These are phyloP conservation scores for Termitomyces sp. DNA, from an alignment of 768 basidiomycete species.

Conservation along the genomic window DNA sequence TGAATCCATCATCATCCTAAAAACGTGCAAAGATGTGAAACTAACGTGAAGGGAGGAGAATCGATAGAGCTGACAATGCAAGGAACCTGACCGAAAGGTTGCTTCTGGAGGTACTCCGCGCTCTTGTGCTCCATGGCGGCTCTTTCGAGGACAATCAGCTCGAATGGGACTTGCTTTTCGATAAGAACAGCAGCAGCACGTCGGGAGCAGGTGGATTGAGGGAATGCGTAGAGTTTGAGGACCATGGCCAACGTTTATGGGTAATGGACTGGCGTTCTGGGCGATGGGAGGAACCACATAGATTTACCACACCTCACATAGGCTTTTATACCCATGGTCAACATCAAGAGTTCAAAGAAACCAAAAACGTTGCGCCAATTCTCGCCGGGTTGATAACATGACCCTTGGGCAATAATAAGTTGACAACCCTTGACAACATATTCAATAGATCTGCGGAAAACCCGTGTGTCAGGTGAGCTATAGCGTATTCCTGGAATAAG, in stretches of 20 bases:
- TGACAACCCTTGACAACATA: neutral
- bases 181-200: slow-evolving; percentile 36
- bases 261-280: neutral
- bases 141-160: slow-evolving; percentile 33
- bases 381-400: neutral
- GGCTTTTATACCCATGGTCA: neutral
- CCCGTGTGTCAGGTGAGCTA: neutral
- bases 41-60: neutral
- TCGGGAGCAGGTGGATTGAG: slow-evolving; percentile 35
- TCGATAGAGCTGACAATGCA: slow-evolving; percentile 30
- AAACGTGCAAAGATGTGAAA: neutral
- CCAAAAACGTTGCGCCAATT: neutral
- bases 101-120: slow-evolving; percentile 26
- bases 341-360: neutral
- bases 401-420: neutral
- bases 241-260: slow-evolving; percentile 19
- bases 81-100: slow-evolving; percentile 55
- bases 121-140: slow-evolving; percentile 30
- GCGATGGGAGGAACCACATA: neutral
- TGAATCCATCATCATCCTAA: slow-evolving; percentile 57
- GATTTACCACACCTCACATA: neutral
- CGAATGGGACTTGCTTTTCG: slow-evolving; percentile 44
- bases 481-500: neutral
- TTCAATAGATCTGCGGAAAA: neutral
- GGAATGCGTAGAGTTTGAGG: slow-evolving; percentile 27